Conservation (phyloP, 768 basidiomycete species). For the Podaxis carcinomalis region DNA sequence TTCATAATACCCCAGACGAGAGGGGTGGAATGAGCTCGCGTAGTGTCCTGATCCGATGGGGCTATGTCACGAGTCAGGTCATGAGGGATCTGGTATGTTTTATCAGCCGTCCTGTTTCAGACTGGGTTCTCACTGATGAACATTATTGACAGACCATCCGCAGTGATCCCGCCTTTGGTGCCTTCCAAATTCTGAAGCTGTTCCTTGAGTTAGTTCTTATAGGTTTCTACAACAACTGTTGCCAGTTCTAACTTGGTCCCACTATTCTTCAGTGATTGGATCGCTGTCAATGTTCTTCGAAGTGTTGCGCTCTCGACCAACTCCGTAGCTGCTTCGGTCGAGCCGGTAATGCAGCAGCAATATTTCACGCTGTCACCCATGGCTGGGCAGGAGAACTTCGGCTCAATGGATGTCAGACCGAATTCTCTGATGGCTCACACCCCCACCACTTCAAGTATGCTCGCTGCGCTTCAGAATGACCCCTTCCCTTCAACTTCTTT, state of each 20-base stretch:
- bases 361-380: slow-evolving; percentile 87
- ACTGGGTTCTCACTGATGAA: slow-evolving; percentile 6
- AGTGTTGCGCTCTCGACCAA: slow-evolving; percentile 87
- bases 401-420: slow-evolving; percentile 58
- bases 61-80: slow-evolving; percentile 89
- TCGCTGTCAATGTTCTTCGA: slow-evolving; percentile 82
- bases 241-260: slow-evolving; percentile 9
- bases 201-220: slow-evolving; percentile 73
- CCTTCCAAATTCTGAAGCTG: slow-evolving; percentile 87
- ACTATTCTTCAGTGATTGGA: slow-evolving; percentile 67
- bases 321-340: slow-evolving; percentile 88
- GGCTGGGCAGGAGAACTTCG: slow-evolving; percentile 81
- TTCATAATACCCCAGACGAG: slow-evolving; percentile 58
- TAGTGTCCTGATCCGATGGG: slow-evolving; percentile 86
- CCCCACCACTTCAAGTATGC: slow-evolving; percentile 87
- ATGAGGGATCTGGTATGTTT: slow-evolving; percentile 82
- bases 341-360: slow-evolving; percentile 88
- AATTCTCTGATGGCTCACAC: slow-evolving; percentile 69
- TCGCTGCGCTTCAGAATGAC: slow-evolving; percentile 80
- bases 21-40: slow-evolving; percentile 80
- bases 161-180: slow-evolving; percentile 88
- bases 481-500: slow-evolving; percentile 61
- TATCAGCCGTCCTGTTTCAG: slow-evolving; percentile 6
- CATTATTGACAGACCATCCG: slow-evolving; percentile 67
- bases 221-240: background rate